phyloP scores from a whole-genome alignment of 768 basidiomycete genomes.

The Epithele typhae region DNA sequence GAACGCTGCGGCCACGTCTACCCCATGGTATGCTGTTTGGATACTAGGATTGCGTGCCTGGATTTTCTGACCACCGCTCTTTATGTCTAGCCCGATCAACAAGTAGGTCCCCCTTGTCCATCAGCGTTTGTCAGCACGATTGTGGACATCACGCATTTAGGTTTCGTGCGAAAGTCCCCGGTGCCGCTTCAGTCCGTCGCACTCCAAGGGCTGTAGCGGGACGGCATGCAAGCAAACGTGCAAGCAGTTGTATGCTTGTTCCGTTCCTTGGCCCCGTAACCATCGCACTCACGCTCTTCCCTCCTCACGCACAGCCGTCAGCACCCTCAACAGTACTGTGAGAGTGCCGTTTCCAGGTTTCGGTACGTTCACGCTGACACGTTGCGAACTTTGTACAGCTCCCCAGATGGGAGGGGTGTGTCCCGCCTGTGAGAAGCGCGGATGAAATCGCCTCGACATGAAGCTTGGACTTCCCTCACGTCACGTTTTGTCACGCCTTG shows the following conservation, averaged over 20 bases:
- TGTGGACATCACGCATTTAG: not conserved
- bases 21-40: constrained; percentile 15
- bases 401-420: constrained; percentile 12
- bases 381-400: not conserved
- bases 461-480: too few species aligned
- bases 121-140: too few species aligned
- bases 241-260: constrained; percentile 20
- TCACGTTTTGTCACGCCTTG: too few species aligned
- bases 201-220: constrained; percentile 18
- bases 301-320: constrained; percentile 13
- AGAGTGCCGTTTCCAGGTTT: not conserved
- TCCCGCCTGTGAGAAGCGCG: constrained; percentile 3
- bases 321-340: constrained; percentile 25
- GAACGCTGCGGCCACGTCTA: constrained; percentile 20
- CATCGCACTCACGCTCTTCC: not conserved
- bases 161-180: constrained; percentile 19
- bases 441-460: not conserved
- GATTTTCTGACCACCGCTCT: too few species aligned
- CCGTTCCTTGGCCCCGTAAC: not conserved
- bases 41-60: too few species aligned
- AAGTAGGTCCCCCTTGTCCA: constrained; percentile 8
- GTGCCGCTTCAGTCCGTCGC: constrained; percentile 22
- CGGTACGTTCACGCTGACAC: not conserved
- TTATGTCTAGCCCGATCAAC: constrained; percentile 19
- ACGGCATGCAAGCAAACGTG: constrained; percentile 22